phyloP scores from a whole-genome alignment of 192 early-diverging fungal genomes.

The Podila epicladia region DNA sequence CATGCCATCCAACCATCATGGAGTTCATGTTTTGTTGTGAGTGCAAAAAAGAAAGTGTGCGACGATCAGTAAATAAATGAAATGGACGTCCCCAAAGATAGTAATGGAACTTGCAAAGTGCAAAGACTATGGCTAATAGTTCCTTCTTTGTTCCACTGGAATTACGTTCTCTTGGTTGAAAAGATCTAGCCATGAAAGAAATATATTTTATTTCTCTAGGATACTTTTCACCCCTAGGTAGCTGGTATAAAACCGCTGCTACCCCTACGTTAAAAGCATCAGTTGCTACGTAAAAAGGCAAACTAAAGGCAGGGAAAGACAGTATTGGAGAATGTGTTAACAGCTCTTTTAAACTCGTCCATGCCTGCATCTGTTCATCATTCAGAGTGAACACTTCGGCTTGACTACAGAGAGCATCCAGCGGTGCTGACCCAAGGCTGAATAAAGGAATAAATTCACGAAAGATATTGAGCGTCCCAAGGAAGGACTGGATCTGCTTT shows the following conservation, averaged over 20 bases:
- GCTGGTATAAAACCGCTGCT: background rate
- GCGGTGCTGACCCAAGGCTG: slow-evolving; percentile 9
- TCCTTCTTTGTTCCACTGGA: background rate
- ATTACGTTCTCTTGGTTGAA: background rate
- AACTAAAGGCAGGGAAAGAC: slow-evolving; percentile 7
- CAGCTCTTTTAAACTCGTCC: background rate
- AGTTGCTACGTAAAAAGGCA: slow-evolving; percentile 15
- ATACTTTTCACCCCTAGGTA: too few relatives aligned
- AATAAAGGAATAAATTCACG: slow-evolving; percentile 18
- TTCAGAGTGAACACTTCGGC: background rate
- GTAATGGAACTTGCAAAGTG: slow-evolving; percentile 16
- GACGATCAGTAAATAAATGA: background rate
- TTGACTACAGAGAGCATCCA: slow-evolving; percentile 31
- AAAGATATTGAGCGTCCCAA: slow-evolving; percentile 38
- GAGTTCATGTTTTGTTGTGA: background rate
- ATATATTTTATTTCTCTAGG: slow-evolving; percentile 1
- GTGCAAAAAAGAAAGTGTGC: background rate
- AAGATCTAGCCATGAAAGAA: background rate
- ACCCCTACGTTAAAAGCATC: slow-evolving; percentile 9
- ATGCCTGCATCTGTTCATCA: background rate
- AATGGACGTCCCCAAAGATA: slow-evolving; percentile 15
- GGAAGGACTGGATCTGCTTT: slow-evolving; percentile 27
- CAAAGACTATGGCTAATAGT: slow-evolving; percentile 19
- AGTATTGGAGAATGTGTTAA: slow-evolving; percentile 7
- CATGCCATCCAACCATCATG: background rate